Base-by-base conservation (phyloP, 2,329 filamentous ascomycete species). In the Clonostachys rosea region DNA sequence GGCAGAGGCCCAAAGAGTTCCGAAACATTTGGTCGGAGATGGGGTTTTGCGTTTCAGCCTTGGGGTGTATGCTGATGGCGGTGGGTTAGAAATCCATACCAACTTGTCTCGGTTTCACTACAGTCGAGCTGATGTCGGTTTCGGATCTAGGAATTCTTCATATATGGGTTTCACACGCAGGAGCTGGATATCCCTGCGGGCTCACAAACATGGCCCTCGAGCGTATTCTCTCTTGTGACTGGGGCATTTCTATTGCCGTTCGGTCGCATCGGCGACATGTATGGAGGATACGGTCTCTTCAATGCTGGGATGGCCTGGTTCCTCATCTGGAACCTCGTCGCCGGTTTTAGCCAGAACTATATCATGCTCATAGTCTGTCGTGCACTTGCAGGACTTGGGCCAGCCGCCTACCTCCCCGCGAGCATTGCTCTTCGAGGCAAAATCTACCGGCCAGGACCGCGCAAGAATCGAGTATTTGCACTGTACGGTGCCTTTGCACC, bases 311-410 rank as follows among this genome's bases (percentile, higher is more conserved):
- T 79, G 35, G 52, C 66, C 20, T 85, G 86, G 87, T 74, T 87
- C 42, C 61, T 76, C 5, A 47, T 83, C 18, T 89, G 84, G 76
- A 82, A 78, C 3, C 61, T 89, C 46, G 69, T 87, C 40, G 77
- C 76, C 2, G 86, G 86, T 2, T 86, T 89, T 59, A 81, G 79
- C 43, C 69, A 69, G 42, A 83, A 75, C 58, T 78, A 81, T 50
- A 59, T 78, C 24, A 86, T 88, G 79, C 70, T 90, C 50, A 80
- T 87, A 52, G 68, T 85, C 33, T 84, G 81, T 57, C 81, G 86
- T 48, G 85, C 84, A 5, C 67, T 89, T 45, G 81, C 87, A 61
- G 84, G 86, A 0, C 64, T 89, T 16, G 86, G 84, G 1, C 75
- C 84, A 2, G 83, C 84, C 4, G 83, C 83, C 0, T 86, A 85